These are phyloP conservation scores for Fusarium mundagurra DNA, from an alignment of 2,329 filamentous ascomycete genomes.

Conservation along the genomic window DNA sequence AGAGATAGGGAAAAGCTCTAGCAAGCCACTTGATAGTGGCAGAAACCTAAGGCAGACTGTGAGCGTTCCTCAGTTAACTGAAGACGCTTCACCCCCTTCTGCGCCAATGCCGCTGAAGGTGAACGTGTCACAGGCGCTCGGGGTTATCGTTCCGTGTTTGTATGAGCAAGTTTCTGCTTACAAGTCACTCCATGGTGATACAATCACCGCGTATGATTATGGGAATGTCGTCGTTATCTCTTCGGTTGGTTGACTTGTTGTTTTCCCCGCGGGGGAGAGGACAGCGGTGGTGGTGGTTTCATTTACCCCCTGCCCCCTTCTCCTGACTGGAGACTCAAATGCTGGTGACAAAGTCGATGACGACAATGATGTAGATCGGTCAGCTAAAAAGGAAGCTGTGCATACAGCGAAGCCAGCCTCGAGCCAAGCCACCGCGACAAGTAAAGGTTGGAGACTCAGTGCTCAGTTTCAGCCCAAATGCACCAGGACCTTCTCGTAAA, in stretches of 20 bases:
- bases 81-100: neutral
- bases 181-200: neutral
- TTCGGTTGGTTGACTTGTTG: neutral
- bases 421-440: neutral
- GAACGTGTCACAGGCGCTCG: neutral
- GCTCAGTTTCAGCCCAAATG: neutral
- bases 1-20: neutral
- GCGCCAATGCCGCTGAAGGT: neutral
- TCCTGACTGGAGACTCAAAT: neutral
- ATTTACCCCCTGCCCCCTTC: neutral
- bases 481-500: neutral
- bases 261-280: neutral
- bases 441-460: neutral
- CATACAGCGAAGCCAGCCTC: neutral
- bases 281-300: neutral
- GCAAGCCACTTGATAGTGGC: neutral
- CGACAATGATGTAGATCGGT: neutral
- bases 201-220: neutral
- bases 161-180: neutral
- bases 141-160: neutral
- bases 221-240: neutral
- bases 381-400: neutral
- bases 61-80: neutral
- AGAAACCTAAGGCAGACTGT: neutral
- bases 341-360: neutral